Evolutionary conservation across 2,329 filamentous ascomycete species (phyloP), one percentile per base, ranked within the genome.

Genomic region (Aspergillus transmontanensis): DNA sequence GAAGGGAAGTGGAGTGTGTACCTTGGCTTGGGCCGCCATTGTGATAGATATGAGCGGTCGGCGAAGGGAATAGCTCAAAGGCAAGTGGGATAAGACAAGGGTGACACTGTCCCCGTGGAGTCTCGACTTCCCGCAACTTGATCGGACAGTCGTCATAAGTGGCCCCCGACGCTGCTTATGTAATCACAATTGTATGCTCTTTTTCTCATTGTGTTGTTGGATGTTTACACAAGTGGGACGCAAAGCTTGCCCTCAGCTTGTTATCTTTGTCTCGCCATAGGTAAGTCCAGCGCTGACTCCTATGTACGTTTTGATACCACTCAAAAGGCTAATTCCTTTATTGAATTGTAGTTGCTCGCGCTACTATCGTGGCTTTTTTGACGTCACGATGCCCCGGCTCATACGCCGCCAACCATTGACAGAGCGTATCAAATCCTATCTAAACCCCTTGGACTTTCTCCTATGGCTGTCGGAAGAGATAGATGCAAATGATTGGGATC

Each of bases 401-500:
- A 89, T 99, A 70, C 93, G 95, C 75, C 89, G 88, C 72, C 88
- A 87, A 75, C 90, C 95, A 76, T 85, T 97, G 69, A 76, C 81
- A 34, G 90, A 98, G 84, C 92, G 94, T 76, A 85, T 98, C 76
- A 88, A 88, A 75, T 85, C 91, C 61, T 88, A 88, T 77, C 82
- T 97, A 63, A 94, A 98, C 74, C 93, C 92, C 3, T 90, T 91
- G 81, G 95, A 99, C 79, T 91, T 94, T 73, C 81, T 95, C 59
- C 87, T 99, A 21, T 97, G 93, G 91, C 79, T 96, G 2, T 96
- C 92, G 0, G 94, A 98, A 76, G 92, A 97, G 79, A 86, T 99
- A 64, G 94, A 97, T 75, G 93, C 93, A 32, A 89, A 90, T 73
- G 92, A 97, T 71, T 96, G 93, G 89, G 92, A 97, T 70, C 92